Evolutionary conservation across 1,284 basidiomycete species (phyloP).

Genomic region (Ustilago lituana): DNA sequence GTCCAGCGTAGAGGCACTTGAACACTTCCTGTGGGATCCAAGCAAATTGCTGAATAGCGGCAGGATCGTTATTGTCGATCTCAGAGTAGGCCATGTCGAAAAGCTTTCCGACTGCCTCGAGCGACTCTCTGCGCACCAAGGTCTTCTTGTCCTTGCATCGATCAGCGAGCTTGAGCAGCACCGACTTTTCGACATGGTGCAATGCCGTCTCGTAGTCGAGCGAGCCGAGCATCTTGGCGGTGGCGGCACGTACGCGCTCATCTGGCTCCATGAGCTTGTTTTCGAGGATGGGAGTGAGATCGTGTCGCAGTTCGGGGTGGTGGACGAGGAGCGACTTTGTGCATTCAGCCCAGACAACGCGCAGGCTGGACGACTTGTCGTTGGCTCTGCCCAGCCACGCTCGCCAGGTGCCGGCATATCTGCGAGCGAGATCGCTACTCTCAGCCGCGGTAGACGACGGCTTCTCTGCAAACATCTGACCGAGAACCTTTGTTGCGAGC

Average conservation of each 20-base stretch:
- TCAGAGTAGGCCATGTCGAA: constrained; percentile 86
- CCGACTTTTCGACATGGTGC: constrained; percentile 78
- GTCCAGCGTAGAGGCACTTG: constrained; percentile 68
- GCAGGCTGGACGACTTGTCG: constrained; percentile 79
- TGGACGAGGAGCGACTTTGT: constrained; percentile 70
- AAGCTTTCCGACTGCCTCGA: constrained; percentile 79
- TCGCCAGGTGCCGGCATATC: constrained; percentile 85
- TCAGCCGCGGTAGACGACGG: constrained; percentile 32
- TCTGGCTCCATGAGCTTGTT: constrained; percentile 76
- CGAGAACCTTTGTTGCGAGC: constrained; percentile 83
- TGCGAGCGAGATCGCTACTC: constrained; percentile 74
- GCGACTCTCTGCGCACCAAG: constrained; percentile 82
- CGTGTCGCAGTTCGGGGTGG: constrained; percentile 77
- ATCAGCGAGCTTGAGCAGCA: constrained; percentile 76
- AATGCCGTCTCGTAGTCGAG: constrained; percentile 90
- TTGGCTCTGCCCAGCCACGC: constrained; percentile 83
- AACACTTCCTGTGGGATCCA: constrained; percentile 88
- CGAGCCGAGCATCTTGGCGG: constrained; percentile 81
- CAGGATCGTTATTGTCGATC: constrained; percentile 84
- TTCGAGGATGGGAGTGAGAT: constrained; percentile 44
- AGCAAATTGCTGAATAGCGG: constrained; percentile 81
- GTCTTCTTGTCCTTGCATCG: constrained; percentile 87
- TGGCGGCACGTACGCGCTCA: constrained; percentile 86
- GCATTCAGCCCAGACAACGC: constrained; percentile 82
- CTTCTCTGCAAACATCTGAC: constrained; percentile 80